phyloP scores from a whole-genome alignment of 2,329 filamentous ascomycete genomes.

The Aureobasidium sp. region DNA sequence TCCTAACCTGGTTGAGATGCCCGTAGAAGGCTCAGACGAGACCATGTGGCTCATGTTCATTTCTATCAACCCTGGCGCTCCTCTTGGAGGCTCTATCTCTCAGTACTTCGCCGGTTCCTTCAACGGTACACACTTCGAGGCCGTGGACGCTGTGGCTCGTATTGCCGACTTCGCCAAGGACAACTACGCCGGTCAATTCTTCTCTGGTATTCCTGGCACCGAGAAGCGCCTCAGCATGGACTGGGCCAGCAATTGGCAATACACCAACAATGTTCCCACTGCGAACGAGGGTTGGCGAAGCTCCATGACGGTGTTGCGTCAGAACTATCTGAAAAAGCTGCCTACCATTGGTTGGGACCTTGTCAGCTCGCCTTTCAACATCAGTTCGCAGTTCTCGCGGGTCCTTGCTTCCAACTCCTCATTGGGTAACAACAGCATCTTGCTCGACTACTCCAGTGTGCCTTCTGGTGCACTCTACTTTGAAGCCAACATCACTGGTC shows the following conservation, averaged over 20 bases:
- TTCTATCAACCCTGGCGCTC: slow-evolving; percentile 52
- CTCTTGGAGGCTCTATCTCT: slow-evolving; percentile 48
- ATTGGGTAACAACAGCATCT: slow-evolving; percentile 43
- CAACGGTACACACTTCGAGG: slow-evolving; percentile 56
- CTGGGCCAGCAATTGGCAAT: slow-evolving; percentile 57
- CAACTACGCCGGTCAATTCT: slow-evolving; percentile 53
- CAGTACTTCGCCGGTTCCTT: slow-evolving; percentile 55
- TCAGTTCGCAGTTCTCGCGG: slow-evolving; percentile 41
- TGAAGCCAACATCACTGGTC: slow-evolving; percentile 46
- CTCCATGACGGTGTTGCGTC: slow-evolving; percentile 47
- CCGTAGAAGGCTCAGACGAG: slow-evolving; percentile 38
- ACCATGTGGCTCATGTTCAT: slow-evolving; percentile 42
- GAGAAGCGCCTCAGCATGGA: slow-evolving; percentile 43
- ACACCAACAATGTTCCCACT: slow-evolving; percentile 47
- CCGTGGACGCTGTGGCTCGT: slow-evolving; percentile 34
- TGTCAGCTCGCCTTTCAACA: slow-evolving; percentile 45
- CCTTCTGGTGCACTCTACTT: slow-evolving; percentile 49
- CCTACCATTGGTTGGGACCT: slow-evolving; percentile 47
- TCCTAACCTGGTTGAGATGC: slow-evolving; percentile 54
- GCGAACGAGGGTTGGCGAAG: slow-evolving; percentile 49
- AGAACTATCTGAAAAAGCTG: slow-evolving; percentile 46
- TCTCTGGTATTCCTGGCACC: slow-evolving; percentile 39
- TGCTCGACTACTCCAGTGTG: slow-evolving; percentile 46
- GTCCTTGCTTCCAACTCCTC: slow-evolving; percentile 39
- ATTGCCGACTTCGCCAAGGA: slow-evolving; percentile 34